A percentile compares a stretch with the other conserved stretches of the same genome.
Conservation (phyloP, 805 yeast species). For the Metschnikowia vanudenii region DNA sequence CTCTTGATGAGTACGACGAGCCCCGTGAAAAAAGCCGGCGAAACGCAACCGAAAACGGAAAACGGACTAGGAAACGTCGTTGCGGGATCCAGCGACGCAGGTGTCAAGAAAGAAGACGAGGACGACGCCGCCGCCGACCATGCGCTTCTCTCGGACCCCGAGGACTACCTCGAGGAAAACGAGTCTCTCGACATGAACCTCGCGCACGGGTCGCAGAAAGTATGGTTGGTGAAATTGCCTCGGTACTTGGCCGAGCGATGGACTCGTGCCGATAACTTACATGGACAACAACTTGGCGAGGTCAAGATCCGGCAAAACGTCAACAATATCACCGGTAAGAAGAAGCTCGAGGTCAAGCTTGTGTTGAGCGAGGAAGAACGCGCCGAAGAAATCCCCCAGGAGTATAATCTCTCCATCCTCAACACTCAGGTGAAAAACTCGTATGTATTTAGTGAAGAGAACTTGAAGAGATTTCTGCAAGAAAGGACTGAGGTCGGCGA, state of each 20-base stretch:
- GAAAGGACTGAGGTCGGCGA: constrained; percentile 51
- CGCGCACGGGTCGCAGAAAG: constrained; percentile 58
- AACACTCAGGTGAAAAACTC: constrained; percentile 83
- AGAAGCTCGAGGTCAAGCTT: constrained; percentile 51
- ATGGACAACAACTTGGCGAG: constrained; percentile 77
- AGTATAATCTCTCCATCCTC: constrained; percentile 75
- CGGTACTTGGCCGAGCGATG: constrained; percentile 80
- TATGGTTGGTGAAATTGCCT: constrained; percentile 92
- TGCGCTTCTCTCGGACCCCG: constrained; percentile 42
- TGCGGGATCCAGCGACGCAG: neutral
- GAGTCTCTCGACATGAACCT: constrained; percentile 81
- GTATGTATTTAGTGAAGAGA: constrained; percentile 84
- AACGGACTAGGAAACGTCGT: neutral
- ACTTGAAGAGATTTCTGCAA: constrained; percentile 34
- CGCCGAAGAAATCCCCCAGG: constrained; percentile 59
- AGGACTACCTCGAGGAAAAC: constrained; percentile 48
- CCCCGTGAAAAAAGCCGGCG: constrained; percentile 10
- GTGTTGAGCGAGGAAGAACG: constrained; percentile 46
- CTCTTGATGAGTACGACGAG: constrained; percentile 16
- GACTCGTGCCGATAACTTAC: constrained; percentile 57
- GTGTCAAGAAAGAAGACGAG: constrained; percentile 10
- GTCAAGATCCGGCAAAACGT: constrained; percentile 65
- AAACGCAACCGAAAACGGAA: constrained; percentile 8
- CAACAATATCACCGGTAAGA: constrained; percentile 21
- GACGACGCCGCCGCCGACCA: constrained; percentile 24